These are phyloP conservation scores for Metschnikowia bowlesiae DNA, from an alignment of 805 yeast genomes.

Conservation along the genomic window DNA sequence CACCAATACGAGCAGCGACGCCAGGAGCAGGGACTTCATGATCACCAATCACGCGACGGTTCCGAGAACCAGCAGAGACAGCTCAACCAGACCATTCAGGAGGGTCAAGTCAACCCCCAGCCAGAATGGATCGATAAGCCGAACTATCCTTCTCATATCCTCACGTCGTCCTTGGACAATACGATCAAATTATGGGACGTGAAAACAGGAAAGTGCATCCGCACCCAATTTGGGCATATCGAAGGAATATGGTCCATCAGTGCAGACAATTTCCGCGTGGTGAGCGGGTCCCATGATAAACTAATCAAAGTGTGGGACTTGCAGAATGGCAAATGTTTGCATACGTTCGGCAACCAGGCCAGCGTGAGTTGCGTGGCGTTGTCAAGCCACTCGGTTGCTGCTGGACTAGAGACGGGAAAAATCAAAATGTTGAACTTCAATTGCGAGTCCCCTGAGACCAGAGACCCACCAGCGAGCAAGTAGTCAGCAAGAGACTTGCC, in stretches of 20 bases:
- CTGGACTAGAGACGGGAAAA: slow-evolving; percentile 84
- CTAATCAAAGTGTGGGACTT: slow-evolving; percentile 91
- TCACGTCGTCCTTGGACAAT: slow-evolving; percentile 86
- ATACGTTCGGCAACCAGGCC: slow-evolving; percentile 76
- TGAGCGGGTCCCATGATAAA: slow-evolving; percentile 92
- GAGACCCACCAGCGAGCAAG: no score
- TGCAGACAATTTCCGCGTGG: slow-evolving; percentile 91
- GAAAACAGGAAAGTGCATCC: slow-evolving; percentile 75
- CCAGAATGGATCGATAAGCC: slow-evolving; percentile 14
- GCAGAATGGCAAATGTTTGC: slow-evolving; percentile 90
- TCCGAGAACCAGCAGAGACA: neutral
- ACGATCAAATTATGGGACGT: slow-evolving; percentile 93
- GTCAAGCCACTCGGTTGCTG: slow-evolving; percentile 84
- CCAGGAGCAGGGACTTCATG: slow-evolving; percentile 4
- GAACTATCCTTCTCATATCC: slow-evolving; percentile 71
- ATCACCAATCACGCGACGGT: neutral
- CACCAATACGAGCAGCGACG: slow-evolving; percentile 13
- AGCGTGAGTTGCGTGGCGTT: slow-evolving; percentile 68
- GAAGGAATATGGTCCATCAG: slow-evolving; percentile 98
- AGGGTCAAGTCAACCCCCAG: neutral
- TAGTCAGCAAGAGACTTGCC: no score
- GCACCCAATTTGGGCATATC: slow-evolving; percentile 96
- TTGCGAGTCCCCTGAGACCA: neutral
- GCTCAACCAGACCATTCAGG: neutral
- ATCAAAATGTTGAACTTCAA: slow-evolving; percentile 60